Evolutionary conservation across 1,284 basidiomycete species (phyloP).

Genomic region (Fistulinella cinereoalba): DNA sequence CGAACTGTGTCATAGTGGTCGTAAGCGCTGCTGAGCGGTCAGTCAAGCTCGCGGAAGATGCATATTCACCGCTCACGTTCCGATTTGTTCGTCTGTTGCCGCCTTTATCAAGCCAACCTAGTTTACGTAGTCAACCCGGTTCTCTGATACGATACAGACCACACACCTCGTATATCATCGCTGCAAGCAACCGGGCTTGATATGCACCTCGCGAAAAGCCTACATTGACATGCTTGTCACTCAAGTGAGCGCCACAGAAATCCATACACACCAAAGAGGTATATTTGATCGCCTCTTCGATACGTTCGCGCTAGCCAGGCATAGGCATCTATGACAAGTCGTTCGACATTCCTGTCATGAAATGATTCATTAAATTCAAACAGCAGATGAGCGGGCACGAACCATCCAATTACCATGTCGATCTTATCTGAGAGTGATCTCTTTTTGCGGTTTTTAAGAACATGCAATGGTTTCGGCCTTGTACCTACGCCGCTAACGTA

Average conservation of each 20-base stretch:
- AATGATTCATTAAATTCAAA: neutral
- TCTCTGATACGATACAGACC: neutral
- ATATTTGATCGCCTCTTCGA: no score
- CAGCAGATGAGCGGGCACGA: neutral
- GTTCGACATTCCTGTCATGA: constrained; percentile 33
- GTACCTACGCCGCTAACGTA: constrained; percentile 42
- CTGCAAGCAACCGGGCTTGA: constrained; percentile 32
- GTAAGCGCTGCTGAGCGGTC: constrained; percentile 6
- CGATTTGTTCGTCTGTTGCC: neutral
- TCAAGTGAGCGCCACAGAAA: neutral
- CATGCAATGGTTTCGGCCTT: constrained; percentile 22
- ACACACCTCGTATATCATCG: constrained; percentile 29
- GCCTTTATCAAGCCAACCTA: neutral
- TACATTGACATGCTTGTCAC: neutral
- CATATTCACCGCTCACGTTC: neutral
- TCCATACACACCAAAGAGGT: no score
- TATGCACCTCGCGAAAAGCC: constrained; percentile 38
- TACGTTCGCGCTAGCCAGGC: no score
- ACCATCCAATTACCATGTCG: constrained; percentile 32
- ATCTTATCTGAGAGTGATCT: constrained; percentile 16
- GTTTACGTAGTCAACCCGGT: neutral
- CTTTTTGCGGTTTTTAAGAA: constrained; percentile 18
- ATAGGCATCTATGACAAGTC: constrained; percentile 36
- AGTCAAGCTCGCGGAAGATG: no score
- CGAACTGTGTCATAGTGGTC: constrained; percentile 20